Conservation (phyloP, 306 rosid genomes). For the Malus orientalis region DNA sequence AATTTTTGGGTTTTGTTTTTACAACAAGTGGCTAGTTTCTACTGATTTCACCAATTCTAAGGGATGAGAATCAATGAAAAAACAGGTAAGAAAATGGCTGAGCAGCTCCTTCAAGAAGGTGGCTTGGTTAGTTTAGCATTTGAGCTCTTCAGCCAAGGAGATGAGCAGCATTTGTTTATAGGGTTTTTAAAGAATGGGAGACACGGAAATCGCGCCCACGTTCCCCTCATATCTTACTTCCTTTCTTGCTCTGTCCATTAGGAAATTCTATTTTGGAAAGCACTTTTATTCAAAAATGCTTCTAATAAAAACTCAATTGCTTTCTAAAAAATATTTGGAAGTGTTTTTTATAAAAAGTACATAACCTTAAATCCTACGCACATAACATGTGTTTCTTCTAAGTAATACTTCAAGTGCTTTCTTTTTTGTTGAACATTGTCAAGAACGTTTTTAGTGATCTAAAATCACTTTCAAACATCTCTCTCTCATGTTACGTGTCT, state of each 20-base stretch:
- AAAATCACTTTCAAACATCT: neutral
- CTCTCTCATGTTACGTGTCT: conserved; percentile 17
- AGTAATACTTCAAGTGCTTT: no score
- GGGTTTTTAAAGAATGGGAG: conserved; percentile 56
- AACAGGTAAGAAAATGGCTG: neutral
- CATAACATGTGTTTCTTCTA: no score
- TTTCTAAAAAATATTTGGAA: no score
- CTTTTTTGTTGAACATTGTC: neutral
- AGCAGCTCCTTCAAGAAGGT: conserved; percentile 60
- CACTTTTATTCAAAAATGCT: neutral
- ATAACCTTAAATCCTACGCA: no score
- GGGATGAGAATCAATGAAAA: conserved; percentile 36
- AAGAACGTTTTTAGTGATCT: neutral
- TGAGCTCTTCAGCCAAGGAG: conserved; percentile 92
- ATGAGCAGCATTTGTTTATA: conserved; percentile 42
- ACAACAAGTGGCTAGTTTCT: conserved; percentile 32
- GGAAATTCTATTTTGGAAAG: neutral
- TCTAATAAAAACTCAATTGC: no score
- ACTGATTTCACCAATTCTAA: conserved; percentile 29
- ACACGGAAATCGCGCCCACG: conserved; percentile 99
- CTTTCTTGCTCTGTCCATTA: conserved; percentile 22
- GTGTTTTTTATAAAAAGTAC: no score
- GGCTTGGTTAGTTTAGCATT: conserved; percentile 47
- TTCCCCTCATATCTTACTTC: conserved; percentile 53
- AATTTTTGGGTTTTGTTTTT: neutral